A percentile compares a stretch with the other conserved stretches of the same genome.
These are phyloP conservation scores for Coemansia sp. DNA, from an alignment of 192 early-diverging fungal genomes.

Conservation along the genomic window DNA sequence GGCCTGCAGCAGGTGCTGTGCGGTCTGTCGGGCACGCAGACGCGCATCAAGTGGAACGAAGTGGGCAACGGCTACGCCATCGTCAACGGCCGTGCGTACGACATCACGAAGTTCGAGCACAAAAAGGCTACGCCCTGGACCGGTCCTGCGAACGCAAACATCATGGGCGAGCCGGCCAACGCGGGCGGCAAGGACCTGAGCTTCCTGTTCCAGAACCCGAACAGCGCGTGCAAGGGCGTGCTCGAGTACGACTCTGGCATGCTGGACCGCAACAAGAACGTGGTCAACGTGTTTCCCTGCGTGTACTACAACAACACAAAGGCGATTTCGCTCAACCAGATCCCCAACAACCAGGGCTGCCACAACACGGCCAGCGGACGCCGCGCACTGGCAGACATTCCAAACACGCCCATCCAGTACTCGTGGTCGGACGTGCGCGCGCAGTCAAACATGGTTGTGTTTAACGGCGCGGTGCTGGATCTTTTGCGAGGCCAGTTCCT, in stretches of 20 bases:
- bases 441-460: slow-evolving; percentile 64
- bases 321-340: slow-evolving; percentile 47
- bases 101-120: slow-evolving; percentile 61
- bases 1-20: slow-evolving; percentile 69
- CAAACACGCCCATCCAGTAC: slow-evolving; percentile 59
- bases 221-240: slow-evolving; percentile 63
- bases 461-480: slow-evolving; percentile 76
- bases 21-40: slow-evolving; percentile 47
- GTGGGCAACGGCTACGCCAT: slow-evolving; percentile 57
- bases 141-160: slow-evolving; percentile 45
- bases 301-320: slow-evolving; percentile 56
- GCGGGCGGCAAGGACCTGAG: slow-evolving; percentile 70
- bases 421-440: slow-evolving; percentile 63
- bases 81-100: slow-evolving; percentile 63
- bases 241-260: slow-evolving; percentile 28
- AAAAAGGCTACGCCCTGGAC: slow-evolving; percentile 44
- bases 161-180: slow-evolving; percentile 57
- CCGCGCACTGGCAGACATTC: slow-evolving; percentile 42
- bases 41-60: slow-evolving; percentile 54
- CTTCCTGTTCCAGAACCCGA: slow-evolving; percentile 76
- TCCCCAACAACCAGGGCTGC: slow-evolving; percentile 57
- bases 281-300: slow-evolving; percentile 71
- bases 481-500: slow-evolving; percentile 61
- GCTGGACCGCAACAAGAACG: slow-evolving; percentile 36
- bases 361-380: slow-evolving; percentile 57